Base-by-base conservation (phyloP, 2,329 filamentous ascomycete species). In the Paecilomyces dactylethromorphus region DNA sequence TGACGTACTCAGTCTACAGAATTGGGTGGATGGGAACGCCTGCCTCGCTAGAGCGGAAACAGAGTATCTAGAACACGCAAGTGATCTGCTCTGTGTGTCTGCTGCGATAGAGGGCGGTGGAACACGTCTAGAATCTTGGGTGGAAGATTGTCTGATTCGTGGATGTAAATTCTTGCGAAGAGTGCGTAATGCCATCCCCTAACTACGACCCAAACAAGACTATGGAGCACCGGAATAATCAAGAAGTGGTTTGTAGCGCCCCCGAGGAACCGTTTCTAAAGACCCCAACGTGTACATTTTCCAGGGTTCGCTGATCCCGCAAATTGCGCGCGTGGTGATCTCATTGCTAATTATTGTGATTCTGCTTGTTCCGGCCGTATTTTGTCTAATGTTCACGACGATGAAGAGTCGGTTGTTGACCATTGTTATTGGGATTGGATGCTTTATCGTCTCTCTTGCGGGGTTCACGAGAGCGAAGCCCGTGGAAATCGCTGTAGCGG, bases 31-130 rank as follows among this genome's bases (percentile, higher is more conserved):
- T 15, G 33, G 33, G 8, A 39, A 39, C 15, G 33, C 33, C 87
- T 90, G 53, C 83, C 83, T 60, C 83, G 85, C 1, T 89, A 92
- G 87, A 91, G 66, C 83, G 90, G 63, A 82, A 87, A 4, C 82
- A 82, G 21, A 84, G 84, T 0, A 70, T 93, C 8, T 65, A 67
- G 22, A 82, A 80, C 57, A 87, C 91, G 82, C 84, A 93, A 53
- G 75, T 78, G 1, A 83, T 88, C 12, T 91, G 33, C 33, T 39
- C 8, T 8, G 8, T 15, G 8, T 39, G 33, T 8, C 33, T 15
- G 15, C 33, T 39, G 8, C 33, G 8, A 15, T 8, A 15, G 33
- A 39, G 8, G 15, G 33, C 15, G 15, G 8, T 39, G 8, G 8
- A 15, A 39, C 8, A 15, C 8, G 15, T 15, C 8, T 39, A 8